Conservation (phyloP, 495 filamentous ascomycete species). For the Penicillium pancosmium region DNA sequence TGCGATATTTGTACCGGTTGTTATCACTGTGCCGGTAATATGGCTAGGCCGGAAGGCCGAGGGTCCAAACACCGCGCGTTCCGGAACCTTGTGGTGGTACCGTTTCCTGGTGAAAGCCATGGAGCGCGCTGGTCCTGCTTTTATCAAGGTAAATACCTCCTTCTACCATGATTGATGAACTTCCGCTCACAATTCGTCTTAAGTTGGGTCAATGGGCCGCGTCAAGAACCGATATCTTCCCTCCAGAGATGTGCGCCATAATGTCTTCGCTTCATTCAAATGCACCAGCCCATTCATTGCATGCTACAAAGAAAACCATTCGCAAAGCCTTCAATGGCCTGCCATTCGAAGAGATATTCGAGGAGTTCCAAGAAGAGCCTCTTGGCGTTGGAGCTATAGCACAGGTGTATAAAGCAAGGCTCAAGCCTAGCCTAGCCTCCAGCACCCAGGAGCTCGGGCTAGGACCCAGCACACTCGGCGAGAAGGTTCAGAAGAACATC, state of each 20-base stretch:
- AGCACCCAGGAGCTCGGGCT: constrained; percentile 56
- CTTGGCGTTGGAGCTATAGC: constrained; percentile 96
- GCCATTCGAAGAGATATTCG: constrained; percentile 88
- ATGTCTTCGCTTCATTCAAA: constrained; percentile 97
- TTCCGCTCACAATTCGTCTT: constrained; percentile 13
- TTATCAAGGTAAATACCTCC: constrained; percentile 78
- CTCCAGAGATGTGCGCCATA: constrained; percentile 84
- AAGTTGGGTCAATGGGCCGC: constrained; percentile 99
- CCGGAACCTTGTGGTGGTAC: constrained; percentile 95
- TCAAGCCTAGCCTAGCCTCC: constrained; percentile 76
- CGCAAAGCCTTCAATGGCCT: constrained; percentile 77
- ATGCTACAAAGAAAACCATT: constrained; percentile 77
- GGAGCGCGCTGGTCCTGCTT: constrained; percentile 94
- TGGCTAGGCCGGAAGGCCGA: constrained; percentile 70
- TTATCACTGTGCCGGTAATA: constrained; percentile 74
- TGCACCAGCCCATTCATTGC: constrained; percentile 86
- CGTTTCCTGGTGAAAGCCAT: constrained; percentile 82
- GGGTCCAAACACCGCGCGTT: constrained; percentile 67
- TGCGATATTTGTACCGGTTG: constrained; percentile 88
- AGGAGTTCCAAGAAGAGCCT: constrained; percentile 90
- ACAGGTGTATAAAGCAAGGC: constrained; percentile 94
- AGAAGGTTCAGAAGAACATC: constrained; percentile 77
- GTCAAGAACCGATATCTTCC: constrained; percentile 95
- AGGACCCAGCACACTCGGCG: constrained; percentile 56
- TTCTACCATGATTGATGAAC: background rate